Evolutionary conservation across 495 filamentous ascomycete genomes (phyloP).

Genomic region (Massariosphaeria phaeospora): DNA sequence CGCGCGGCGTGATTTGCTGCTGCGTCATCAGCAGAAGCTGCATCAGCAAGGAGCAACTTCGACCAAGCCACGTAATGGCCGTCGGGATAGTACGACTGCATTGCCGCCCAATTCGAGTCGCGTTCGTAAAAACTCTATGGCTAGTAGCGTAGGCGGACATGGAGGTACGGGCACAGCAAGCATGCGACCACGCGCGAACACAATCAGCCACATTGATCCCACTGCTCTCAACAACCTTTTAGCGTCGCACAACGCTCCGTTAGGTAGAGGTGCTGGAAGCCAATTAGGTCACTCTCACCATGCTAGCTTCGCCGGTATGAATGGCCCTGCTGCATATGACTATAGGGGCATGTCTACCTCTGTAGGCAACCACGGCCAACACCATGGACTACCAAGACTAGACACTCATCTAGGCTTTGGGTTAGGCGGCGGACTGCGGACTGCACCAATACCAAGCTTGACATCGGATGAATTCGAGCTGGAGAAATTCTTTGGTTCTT

Average conservation of each 20-base stretch:
- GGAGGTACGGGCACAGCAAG: slow-evolving; percentile 46
- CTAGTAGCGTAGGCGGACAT: slow-evolving; percentile 50
- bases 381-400: slow-evolving; percentile 71
- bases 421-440: slow-evolving; percentile 62
- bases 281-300: slow-evolving; percentile 30
- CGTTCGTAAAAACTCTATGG: slow-evolving; percentile 89
- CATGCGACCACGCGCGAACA: slow-evolving; percentile 91
- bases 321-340: slow-evolving; percentile 57
- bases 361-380: slow-evolving; percentile 58
- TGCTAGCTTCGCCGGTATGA: slow-evolving; percentile 49
- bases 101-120: slow-evolving; percentile 48
- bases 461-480: slow-evolving; percentile 64
- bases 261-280: slow-evolving; percentile 46
- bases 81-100: slow-evolving; percentile 72
- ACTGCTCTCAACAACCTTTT: slow-evolving; percentile 68
- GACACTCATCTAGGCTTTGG: slow-evolving; percentile 70
- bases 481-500: slow-evolving; percentile 60
- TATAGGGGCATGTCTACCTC: slow-evolving; percentile 69
- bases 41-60: slow-evolving; percentile 94
- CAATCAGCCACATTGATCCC: slow-evolving; percentile 89
- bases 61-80: slow-evolving; percentile 74
- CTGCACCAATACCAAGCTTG: slow-evolving; percentile 68
- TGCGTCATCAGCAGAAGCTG: slow-evolving; percentile 97
- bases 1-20: slow-evolving; percentile 82
- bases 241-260: slow-evolving; percentile 50